Evolutionary conservation across 164 flowering plant genomes (phyloP), one percentile per base, ranked within the genome.

Genomic region (Piper betle): DNA sequence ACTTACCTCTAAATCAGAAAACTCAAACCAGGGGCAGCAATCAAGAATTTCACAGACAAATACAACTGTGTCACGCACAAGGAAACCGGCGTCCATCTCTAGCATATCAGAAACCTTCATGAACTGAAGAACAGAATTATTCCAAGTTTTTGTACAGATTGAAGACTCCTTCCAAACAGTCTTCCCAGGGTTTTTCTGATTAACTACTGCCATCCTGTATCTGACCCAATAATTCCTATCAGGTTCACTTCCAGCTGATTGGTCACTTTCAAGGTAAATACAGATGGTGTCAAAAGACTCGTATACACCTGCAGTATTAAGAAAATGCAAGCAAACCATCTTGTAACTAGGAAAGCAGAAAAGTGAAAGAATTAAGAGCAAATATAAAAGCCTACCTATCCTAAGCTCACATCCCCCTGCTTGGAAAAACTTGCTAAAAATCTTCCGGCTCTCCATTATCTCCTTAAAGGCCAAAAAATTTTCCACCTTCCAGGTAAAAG

Each of bases 81-180:
- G 86, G 76, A 93, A 93, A 54, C 99, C 99, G 8, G 89, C 94
- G 77, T 93, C 99, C 39, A 78, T 77, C 71, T 93, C 99, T 65
- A 93, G 75, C 96, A 93, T 85, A 78, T 93, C 99, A n/a, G 99
- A 86, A 4, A 93, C 97, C 78, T 88, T 93, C 99, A 93, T 90
- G 74, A 93, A 93, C 69, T 93, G 99, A 72, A 93, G 84, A 71
- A 93, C 99, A 43, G 99, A 93, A 79, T 90, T 93, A 70, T 93
- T 93, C 99, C 99, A 93, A 48, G 97, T 93, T 75, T 90, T 93
- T 57, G 99, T 93, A 69, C 97, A 93, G 55, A 93, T 90, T 66
- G 99, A 93, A 52, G 95, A 90, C 78, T 90, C 97, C 72, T 93
- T 93, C 95, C 94, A 90, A 57, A 93, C 91, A 66, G 95, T 88